Base-by-base conservation (phyloP, 768 basidiomycete genomes). In the Mycena galericulata region DNA sequence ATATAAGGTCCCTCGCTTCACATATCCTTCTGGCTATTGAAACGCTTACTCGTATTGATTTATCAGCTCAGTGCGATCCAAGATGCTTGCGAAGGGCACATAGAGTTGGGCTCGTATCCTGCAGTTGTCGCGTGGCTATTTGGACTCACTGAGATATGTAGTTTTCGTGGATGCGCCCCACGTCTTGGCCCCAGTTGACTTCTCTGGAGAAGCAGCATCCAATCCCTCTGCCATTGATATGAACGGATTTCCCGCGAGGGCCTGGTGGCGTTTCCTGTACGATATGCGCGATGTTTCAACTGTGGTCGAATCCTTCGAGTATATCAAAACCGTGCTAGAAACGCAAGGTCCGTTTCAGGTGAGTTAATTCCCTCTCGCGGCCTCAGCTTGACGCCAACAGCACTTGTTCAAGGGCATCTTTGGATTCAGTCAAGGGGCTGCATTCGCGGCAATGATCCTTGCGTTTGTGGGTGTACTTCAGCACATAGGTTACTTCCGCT, bases 121-220 rank as follows among this genome's bases (percentile, higher is more conserved):
- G 2, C 18, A 7, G 17, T 29, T 2, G n/a, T 15, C 22, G 49
- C 29, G 14, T 4, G 27, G 29, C 24, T 27, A 12, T 27, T 17
- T 15, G 24, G 10, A 50, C 15, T 50, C 15, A 50, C 24, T 2
- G 26, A 22, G 4, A 27, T 27, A 17, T 22, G 24, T 15, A 50
- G 49, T 50, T 12, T 50, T 50, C 27, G 49, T 50, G 24, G 49
- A 50, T 27, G 49, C 49, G 49, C 49, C 49, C 49, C 49, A 50
- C 27, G 49, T 50, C 49, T 27, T 50, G 14, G 17, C 15, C 26
- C 49, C 49, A 2, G 49, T 50, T 27, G 49, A 50, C 27, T 18
- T 50, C 8, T 15, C 49, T 26, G 49, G 49, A 27, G 11, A 2
- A 18, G 49, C 49, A 9, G 24, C 18, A 27, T 17, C 22, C 24